These are phyloP conservation scores for Diaporthe eres DNA, from an alignment of 2,329 filamentous ascomycete genomes.

Conservation along the genomic window DNA sequence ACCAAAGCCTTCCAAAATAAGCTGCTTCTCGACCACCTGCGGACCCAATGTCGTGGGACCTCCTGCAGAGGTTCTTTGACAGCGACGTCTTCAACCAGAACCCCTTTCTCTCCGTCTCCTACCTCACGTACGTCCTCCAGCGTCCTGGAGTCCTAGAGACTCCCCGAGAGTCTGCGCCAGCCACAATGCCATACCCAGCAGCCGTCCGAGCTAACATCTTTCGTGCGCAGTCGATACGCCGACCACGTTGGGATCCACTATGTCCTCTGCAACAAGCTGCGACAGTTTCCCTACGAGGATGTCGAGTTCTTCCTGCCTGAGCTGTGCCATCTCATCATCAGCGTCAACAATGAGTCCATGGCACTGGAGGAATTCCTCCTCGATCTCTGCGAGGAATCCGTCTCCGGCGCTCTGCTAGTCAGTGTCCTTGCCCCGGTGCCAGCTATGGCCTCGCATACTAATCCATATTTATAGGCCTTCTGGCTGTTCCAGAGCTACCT, in stretches of 20 bases:
- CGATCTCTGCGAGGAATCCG: conserved; percentile 88
- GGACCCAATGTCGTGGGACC: conserved; percentile 82
- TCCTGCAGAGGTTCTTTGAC: conserved; percentile 92
- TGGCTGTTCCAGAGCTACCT: conserved; percentile 93
- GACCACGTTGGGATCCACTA: conserved; percentile 93
- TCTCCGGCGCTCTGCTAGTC: conserved; percentile 86
- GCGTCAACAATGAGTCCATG: conserved; percentile 92
- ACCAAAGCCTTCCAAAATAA: conserved; percentile 40
- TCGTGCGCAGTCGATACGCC: conserved; percentile 78
- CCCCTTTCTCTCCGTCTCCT: conserved; percentile 89
- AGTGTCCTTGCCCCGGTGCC: conserved; percentile 50
- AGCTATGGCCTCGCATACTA: conserved; percentile 24
- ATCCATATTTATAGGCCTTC: conserved; percentile 74
- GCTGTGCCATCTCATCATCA: conserved; percentile 89
- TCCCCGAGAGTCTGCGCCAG: conserved; percentile 23
- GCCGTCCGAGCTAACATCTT: conserved; percentile 35
- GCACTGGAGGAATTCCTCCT: conserved; percentile 89
- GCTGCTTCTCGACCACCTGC: conserved; percentile 42
- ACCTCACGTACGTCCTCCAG: conserved; percentile 79
- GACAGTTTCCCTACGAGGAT: conserved; percentile 90
- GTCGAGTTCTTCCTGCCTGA: conserved; percentile 94
- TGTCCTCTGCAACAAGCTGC: conserved; percentile 89
- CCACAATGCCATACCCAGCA: conserved; percentile 34
- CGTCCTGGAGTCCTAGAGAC: conserved; percentile 43
- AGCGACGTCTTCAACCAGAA: conserved; percentile 95